Evolutionary conservation across 2,329 filamentous ascomycete species (phyloP).

Genomic region (Fusarium begoniae): DNA sequence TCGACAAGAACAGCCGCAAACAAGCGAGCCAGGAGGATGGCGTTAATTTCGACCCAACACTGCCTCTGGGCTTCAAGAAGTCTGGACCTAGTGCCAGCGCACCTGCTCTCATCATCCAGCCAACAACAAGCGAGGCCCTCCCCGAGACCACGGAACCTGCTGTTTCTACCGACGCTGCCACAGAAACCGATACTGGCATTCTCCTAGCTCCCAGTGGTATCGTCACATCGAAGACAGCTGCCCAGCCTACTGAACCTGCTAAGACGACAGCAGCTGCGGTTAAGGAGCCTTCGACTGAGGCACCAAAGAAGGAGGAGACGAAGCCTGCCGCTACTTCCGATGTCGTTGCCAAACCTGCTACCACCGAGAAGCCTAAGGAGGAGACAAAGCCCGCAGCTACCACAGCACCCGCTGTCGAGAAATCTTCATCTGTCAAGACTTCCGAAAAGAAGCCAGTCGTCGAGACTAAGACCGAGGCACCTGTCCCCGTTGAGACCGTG

Average conservation of each 20-base stretch:
- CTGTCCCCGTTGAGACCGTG: slow-evolving; percentile 4
- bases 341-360: background rate
- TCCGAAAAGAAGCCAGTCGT: slow-evolving; percentile 14
- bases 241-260: background rate
- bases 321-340: slow-evolving; percentile 2
- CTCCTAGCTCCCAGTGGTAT: slow-evolving; percentile 41
- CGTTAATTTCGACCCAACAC: slow-evolving; percentile 26
- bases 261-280: slow-evolving; percentile 12
- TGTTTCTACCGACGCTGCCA: background rate
- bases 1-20: slow-evolving; percentile 16
- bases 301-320: slow-evolving; percentile 14
- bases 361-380: slow-evolving; percentile 22
- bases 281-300: slow-evolving; percentile 7
- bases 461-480: slow-evolving; percentile 12
- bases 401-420: slow-evolving; percentile 10
- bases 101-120: slow-evolving; percentile 32
- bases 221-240: slow-evolving; percentile 31
- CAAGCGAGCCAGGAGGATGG: background rate
- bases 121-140: slow-evolving; percentile 25
- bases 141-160: slow-evolving; percentile 18
- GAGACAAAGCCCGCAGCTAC: slow-evolving; percentile 20
- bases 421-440: slow-evolving; percentile 8
- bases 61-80: slow-evolving; percentile 15
- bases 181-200: slow-evolving; percentile 38
- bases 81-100: slow-evolving; percentile 28